Conservation (phyloP, 2,329 filamentous ascomycete genomes). For the Paecilomyces sp. region DNA sequence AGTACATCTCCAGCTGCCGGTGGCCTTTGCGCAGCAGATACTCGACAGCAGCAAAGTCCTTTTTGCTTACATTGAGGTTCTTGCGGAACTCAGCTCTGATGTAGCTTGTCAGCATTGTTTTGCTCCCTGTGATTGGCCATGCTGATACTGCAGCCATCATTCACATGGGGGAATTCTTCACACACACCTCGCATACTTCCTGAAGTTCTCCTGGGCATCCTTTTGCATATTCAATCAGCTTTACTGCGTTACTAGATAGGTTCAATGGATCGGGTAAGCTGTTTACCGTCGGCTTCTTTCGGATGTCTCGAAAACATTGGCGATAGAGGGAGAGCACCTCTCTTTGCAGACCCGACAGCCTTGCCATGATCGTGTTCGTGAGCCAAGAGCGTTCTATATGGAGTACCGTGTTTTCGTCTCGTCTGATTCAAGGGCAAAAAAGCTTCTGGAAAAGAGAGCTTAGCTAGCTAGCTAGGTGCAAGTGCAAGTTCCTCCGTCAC, state of each 20-base stretch:
- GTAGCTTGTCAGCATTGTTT: constrained; percentile 7
- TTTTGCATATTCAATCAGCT: constrained; percentile 9
- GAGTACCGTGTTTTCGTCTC: neutral
- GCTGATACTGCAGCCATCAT: constrained; percentile 2
- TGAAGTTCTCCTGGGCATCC: constrained; percentile 36
- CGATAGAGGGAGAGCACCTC: constrained; percentile 84
- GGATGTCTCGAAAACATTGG: constrained; percentile 71
- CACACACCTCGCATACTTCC: constrained; percentile 34
- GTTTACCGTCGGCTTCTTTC: constrained; percentile 69
- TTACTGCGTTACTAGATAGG: neutral
- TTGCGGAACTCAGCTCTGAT: constrained; percentile 69
- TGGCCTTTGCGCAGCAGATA: constrained; percentile 75
- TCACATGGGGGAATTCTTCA: constrained; percentile 1
- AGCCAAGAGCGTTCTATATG: too few species aligned
- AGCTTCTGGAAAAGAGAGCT: neutral
- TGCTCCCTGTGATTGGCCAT: neutral
- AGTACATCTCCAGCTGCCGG: constrained; percentile 74
- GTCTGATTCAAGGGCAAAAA: neutral
- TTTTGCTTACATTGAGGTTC: constrained; percentile 62
- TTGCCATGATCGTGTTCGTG: constrained; percentile 15
- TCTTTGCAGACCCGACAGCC: constrained; percentile 79
- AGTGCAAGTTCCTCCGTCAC: neutral
- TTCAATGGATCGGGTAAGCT: neutral
- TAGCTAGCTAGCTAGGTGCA: neutral
- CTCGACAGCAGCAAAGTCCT: constrained; percentile 80